phyloP scores from a whole-genome alignment of 2,329 filamentous ascomycete genomes.

The Phialemoniopsis sp. region DNA sequence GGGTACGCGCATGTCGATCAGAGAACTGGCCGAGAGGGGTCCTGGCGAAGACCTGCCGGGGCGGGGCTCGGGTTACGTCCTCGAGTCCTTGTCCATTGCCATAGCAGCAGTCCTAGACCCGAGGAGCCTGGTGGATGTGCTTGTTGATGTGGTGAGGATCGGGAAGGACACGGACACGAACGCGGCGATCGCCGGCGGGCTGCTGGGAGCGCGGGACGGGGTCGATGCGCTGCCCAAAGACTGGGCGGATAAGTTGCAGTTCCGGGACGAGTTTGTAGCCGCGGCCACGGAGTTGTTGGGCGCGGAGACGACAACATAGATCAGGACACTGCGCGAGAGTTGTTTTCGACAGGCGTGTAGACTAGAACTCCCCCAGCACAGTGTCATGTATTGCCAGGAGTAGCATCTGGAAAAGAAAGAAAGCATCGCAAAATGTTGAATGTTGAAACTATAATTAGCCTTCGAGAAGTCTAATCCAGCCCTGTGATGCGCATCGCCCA shows the following conservation, averaged over 20 bases:
- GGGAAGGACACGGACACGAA: conserved; percentile 43
- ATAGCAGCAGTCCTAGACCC: conserved; percentile 36
- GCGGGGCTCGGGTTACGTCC: conserved; percentile 32
- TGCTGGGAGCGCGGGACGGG: conserved; percentile 40
- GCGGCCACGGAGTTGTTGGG: too few relatives aligned
- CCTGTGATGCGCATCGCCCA: too few relatives aligned
- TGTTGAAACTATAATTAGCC: too few relatives aligned
- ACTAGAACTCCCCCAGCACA: too few relatives aligned
- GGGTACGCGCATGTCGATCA: conserved; percentile 17
- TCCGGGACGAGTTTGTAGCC: conserved; percentile 27
- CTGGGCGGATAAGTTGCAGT: conserved; percentile 35
- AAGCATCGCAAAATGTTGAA: too few relatives aligned
- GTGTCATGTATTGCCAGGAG: too few relatives aligned
- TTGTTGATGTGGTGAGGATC: conserved; percentile 39
- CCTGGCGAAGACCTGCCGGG: conserved; percentile 20
- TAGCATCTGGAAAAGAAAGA: too few relatives aligned
- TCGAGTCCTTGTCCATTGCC: conserved; percentile 34
- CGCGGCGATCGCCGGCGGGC: conserved; percentile 37
- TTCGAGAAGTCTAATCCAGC: too few relatives aligned
- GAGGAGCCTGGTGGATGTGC: conserved; percentile 32
- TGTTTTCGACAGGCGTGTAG: too few relatives aligned
- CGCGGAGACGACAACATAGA: too few relatives aligned
- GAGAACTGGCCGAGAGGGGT: conserved; percentile 22
- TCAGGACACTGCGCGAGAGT: too few relatives aligned
- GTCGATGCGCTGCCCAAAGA: conserved; percentile 30